phyloP scores from a whole-genome alignment of 805 yeast genomes.

The Candida insectorum region DNA sequence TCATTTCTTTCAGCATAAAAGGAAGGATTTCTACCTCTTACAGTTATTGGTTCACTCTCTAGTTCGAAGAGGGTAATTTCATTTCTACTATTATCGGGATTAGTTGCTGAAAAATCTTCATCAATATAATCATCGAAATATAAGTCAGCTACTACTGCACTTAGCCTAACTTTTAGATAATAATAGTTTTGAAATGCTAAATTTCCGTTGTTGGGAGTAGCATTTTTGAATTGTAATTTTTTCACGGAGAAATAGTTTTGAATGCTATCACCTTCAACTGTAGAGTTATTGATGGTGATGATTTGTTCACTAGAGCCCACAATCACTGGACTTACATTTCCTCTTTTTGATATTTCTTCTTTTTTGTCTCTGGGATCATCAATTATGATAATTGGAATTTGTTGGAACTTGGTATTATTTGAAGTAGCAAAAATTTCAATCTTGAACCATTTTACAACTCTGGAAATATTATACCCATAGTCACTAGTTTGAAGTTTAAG shows the following conservation, averaged over 20 bases:
- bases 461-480: slow-evolving; percentile 33
- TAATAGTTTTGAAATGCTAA: slow-evolving; percentile 44
- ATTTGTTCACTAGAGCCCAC: slow-evolving; percentile 22
- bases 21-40: slow-evolving; percentile 61
- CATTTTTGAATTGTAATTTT: slow-evolving; percentile 47
- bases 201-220: slow-evolving; percentile 53
- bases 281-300: slow-evolving; percentile 23
- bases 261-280: slow-evolving; percentile 17
- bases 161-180: slow-evolving; percentile 31
- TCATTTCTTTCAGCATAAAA: slow-evolving; percentile 55
- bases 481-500: slow-evolving; percentile 31
- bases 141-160: slow-evolving; percentile 36
- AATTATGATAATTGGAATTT: slow-evolving; percentile 28
- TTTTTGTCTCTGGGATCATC: slow-evolving; percentile 16
- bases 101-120: slow-evolving; percentile 20
- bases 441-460: slow-evolving; percentile 35
- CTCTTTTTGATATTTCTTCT: slow-evolving; percentile 8
- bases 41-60: slow-evolving; percentile 47
- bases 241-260: slow-evolving; percentile 33
- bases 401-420: slow-evolving; percentile 24
- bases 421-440: slow-evolving; percentile 36
- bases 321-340: slow-evolving; percentile 10
- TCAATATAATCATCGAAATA: slow-evolving; percentile 36
- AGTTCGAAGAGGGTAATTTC: slow-evolving; percentile 30
- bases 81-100: slow-evolving; percentile 20